These are phyloP conservation scores for Plenodomus lindquistii DNA, from an alignment of 2,329 filamentous ascomycete genomes.

Conservation along the genomic window DNA sequence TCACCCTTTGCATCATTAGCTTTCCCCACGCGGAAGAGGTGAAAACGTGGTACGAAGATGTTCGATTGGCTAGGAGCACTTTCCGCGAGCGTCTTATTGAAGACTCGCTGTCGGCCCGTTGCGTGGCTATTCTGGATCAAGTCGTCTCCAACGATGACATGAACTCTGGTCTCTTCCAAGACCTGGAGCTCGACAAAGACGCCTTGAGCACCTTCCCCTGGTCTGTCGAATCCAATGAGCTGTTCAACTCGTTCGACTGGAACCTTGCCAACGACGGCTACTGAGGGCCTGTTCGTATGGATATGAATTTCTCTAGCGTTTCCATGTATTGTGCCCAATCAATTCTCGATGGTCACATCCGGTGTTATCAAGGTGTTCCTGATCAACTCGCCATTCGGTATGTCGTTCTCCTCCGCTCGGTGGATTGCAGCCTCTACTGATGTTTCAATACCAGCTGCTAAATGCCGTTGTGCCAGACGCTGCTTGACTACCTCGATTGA, in stretches of 20 bases:
- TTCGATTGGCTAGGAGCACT: slow-evolving; percentile 22
- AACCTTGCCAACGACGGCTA: slow-evolving; percentile 23
- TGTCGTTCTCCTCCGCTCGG: slow-evolving; percentile 30
- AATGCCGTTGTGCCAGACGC: slow-evolving; percentile 24
- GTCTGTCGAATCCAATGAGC: slow-evolving; percentile 29
- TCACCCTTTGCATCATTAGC: slow-evolving; percentile 30
- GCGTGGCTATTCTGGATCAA: slow-evolving; percentile 29
- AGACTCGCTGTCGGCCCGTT: slow-evolving; percentile 30
- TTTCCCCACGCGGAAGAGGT: slow-evolving; percentile 21
- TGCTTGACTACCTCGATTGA: slow-evolving; percentile 18
- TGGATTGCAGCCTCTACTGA: slow-evolving; percentile 21
- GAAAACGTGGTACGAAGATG: slow-evolving; percentile 24
- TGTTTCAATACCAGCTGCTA: slow-evolving; percentile 28
- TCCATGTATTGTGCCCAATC: background rate
- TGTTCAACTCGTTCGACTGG: slow-evolving; percentile 32
- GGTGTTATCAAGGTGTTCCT: slow-evolving; percentile 22
- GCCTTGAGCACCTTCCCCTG: slow-evolving; percentile 29
- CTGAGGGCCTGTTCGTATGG: background rate
- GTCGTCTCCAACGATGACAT: slow-evolving; percentile 24
- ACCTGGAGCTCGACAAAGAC: slow-evolving; percentile 20
- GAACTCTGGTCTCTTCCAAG: slow-evolving; percentile 18
- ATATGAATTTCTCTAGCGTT: background rate
- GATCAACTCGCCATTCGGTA: slow-evolving; percentile 29
- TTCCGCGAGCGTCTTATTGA: slow-evolving; percentile 26
- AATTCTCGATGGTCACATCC: slow-evolving; percentile 23